Conservation (phyloP, 345 rosid species). For the Citrus australasica region DNA sequence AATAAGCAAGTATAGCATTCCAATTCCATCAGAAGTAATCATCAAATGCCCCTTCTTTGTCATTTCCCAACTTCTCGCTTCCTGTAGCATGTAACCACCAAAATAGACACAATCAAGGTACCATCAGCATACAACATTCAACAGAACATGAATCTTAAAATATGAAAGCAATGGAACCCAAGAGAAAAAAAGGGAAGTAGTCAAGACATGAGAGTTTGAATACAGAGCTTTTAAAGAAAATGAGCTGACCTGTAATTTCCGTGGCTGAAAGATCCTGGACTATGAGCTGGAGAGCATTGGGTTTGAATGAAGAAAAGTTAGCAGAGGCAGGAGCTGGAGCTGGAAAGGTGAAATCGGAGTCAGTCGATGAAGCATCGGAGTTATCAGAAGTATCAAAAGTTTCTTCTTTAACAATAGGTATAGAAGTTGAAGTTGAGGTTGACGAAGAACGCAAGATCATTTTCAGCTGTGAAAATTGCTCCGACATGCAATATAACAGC, state of each 20-base stretch:
- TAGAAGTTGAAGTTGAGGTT: constrained; percentile 40
- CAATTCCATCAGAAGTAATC: constrained; percentile 66
- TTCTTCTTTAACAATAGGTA: constrained; percentile 37
- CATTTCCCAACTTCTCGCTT: constrained; percentile 41
- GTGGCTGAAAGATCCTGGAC: constrained; percentile 55
- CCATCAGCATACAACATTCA: constrained; percentile 9
- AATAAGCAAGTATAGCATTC: neutral
- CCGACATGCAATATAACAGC: constrained; percentile 78
- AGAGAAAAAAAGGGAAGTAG: neutral
- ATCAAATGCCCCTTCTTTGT: constrained; percentile 73
- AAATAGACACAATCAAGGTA: constrained; percentile 6
- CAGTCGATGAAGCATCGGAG: constrained; percentile 63
- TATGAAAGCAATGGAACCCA: neutral
- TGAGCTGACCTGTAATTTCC: constrained; percentile 49
- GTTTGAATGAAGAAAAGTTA: constrained; percentile 22
- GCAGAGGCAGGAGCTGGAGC: constrained; percentile 42
- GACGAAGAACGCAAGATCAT: constrained; percentile 52
- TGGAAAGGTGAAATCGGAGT: constrained; percentile 65
- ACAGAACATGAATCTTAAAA: constrained; percentile 3
- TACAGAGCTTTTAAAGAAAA: neutral
- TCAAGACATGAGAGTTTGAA: neutral
- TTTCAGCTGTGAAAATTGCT: constrained; percentile 83
- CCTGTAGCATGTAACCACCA: constrained; percentile 50
- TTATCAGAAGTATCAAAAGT: constrained; percentile 50
- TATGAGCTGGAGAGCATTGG: constrained; percentile 38